A percentile compares a stretch with the other conserved stretches of the same genome.
Evolutionary conservation across 1,284 basidiomycete genomes (phyloP).

Genomic region (Boletus semigastroideus): DNA sequence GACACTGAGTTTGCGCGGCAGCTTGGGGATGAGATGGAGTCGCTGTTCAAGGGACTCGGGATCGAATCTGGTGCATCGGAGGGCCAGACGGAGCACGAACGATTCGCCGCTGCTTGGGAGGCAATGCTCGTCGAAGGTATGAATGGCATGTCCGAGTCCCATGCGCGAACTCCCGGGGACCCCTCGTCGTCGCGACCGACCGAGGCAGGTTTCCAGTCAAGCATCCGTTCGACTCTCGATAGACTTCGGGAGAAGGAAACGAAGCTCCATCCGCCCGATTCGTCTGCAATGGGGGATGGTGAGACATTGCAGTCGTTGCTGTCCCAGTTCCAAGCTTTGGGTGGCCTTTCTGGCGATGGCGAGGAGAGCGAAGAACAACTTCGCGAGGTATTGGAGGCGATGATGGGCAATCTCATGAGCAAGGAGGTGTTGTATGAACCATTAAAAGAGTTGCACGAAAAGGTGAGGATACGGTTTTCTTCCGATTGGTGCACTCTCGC

Average conservation of each 20-base stretch:
- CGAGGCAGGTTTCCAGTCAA: constrained; percentile 32
- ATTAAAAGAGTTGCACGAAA: constrained; percentile 82
- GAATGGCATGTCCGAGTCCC: constrained; percentile 42
- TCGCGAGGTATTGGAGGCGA: constrained; percentile 64
- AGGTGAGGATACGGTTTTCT: constrained; percentile 46
- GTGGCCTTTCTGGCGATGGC: constrained; percentile 34
- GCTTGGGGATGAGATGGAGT: constrained; percentile 82
- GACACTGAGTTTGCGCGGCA: constrained; percentile 42
- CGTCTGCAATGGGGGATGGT: constrained; percentile 11
- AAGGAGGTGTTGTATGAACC: constrained; percentile 96
- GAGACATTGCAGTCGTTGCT: constrained; percentile 53
- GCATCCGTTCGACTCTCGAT: constrained; percentile 61
- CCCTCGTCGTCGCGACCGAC: constrained; percentile 16
- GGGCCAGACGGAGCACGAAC: constrained; percentile 36
- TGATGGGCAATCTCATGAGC: constrained; percentile 91
- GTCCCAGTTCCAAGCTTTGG: constrained; percentile 40
- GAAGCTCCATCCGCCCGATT: constrained; percentile 39
- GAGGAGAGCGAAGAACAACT: constrained; percentile 32
- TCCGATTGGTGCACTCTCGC: not conserved
- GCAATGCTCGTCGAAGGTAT: constrained; percentile 72
- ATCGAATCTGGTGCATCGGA: constrained; percentile 29
- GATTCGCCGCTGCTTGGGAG: constrained; percentile 71
- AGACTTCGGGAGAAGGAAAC: constrained; percentile 76
- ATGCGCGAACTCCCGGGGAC: constrained; percentile 2
- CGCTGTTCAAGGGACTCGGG: constrained; percentile 72